Conservation (phyloP, 768 basidiomycete genomes). For the Trametes villosa region DNA sequence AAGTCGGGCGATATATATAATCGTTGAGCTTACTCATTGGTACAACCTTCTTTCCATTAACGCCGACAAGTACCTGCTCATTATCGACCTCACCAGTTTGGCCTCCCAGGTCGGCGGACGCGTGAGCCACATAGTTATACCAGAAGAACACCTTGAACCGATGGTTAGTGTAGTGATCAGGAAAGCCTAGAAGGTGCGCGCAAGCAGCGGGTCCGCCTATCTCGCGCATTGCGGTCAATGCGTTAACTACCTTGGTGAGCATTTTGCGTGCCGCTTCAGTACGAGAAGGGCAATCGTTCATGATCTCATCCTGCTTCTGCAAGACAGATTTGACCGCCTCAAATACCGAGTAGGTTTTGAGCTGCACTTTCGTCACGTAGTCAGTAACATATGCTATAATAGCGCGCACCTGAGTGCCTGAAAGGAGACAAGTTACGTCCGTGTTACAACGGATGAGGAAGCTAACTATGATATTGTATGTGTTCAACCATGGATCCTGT, state of each 20-base stretch:
- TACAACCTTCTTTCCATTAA: neutral
- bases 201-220: constrained; percentile 43
- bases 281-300: constrained; percentile 4
- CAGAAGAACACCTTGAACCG: constrained; percentile 41
- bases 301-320: constrained; percentile 28
- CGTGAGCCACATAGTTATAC: constrained; percentile 29
- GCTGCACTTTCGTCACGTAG: constrained; percentile 44
- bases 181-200: constrained; percentile 40
- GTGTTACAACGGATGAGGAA: constrained; percentile 44
- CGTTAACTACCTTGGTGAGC: constrained; percentile 43
- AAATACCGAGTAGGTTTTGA: constrained; percentile 47
- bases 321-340: constrained; percentile 34
- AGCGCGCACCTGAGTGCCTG: constrained; percentile 45
- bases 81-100: neutral
- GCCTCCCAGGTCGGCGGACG: constrained; percentile 12
- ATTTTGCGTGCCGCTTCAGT: constrained; percentile 34
- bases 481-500: constrained; percentile 43
- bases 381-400: constrained; percentile 45
- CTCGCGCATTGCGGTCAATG: constrained; percentile 40
- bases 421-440: too few relatives aligned
- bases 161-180: constrained; percentile 44
- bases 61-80: neutral
- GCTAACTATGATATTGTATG: constrained; percentile 33
- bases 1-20: constrained; percentile 22
- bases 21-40: constrained; percentile 7